Evolutionary conservation across 257 asterid genomes (phyloP).

Genomic region (Echites panduratus): DNA sequence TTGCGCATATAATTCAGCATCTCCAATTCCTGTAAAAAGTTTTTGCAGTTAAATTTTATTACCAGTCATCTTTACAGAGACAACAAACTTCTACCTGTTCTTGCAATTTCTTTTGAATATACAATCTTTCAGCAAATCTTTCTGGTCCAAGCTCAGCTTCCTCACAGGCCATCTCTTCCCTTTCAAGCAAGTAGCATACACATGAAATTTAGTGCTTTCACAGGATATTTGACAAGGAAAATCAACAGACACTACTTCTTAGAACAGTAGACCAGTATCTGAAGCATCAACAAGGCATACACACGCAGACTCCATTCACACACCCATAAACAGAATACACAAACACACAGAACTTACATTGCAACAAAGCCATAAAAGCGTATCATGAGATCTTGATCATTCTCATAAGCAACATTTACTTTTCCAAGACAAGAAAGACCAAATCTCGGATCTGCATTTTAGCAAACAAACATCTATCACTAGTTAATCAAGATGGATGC

Average conservation of each 20-base stretch:
- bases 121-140: slow-evolving; percentile 49
- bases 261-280: neutral
- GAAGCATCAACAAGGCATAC: neutral
- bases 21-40: slow-evolving; percentile 65
- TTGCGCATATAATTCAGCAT: slow-evolving; percentile 76
- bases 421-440: slow-evolving; percentile 84
- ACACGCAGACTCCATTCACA: neutral
- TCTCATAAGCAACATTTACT: slow-evolving; percentile 59
- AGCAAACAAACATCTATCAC: neutral
- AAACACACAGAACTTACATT: slow-evolving; percentile 39
- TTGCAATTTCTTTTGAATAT: slow-evolving; percentile 49
- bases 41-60: slow-evolving; percentile 3
- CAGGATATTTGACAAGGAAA: neutral
- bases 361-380: slow-evolving; percentile 75
- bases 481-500: neutral
- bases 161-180: slow-evolving; percentile 93
- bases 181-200: slow-evolving; percentile 18
- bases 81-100: slow-evolving; percentile 43
- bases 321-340: neutral
- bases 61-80: slow-evolving; percentile 1
- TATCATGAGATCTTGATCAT: slow-evolving; percentile 75
- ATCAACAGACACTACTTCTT: neutral
- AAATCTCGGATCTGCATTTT: slow-evolving; percentile 61
- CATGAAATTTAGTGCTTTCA: neutral
- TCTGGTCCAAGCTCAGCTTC: slow-evolving; percentile 92